phyloP scores from a whole-genome alignment of 495 filamentous ascomycete genomes.

The Pseudoneurospora amorphoporcata region DNA sequence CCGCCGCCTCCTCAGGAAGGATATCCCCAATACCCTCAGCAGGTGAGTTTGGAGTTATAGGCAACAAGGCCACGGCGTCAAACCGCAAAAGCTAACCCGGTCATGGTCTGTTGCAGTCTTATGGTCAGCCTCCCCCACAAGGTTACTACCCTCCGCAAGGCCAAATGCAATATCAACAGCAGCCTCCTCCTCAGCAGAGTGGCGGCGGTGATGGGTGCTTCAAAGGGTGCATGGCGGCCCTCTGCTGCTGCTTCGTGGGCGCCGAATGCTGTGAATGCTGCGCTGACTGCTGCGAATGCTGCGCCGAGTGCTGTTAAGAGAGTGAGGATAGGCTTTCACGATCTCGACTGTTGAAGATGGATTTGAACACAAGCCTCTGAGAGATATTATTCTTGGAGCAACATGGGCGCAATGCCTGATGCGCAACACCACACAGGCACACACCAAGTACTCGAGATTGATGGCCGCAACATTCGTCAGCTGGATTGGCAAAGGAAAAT shows the following conservation, averaged over 20 bases:
- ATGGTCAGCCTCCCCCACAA: slow-evolving; percentile 10
- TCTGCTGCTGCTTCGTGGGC: slow-evolving; percentile 72
- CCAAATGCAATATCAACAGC: slow-evolving; percentile 47
- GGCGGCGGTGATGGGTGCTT: slow-evolving; percentile 51
- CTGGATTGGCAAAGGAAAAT: not conserved
- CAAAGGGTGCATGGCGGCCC: slow-evolving; percentile 51
- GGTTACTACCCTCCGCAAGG: slow-evolving; percentile 22
- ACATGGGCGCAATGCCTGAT: not conserved
- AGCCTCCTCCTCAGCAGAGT: slow-evolving; percentile 42
- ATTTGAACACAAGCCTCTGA: not conserved
- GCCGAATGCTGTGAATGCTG: slow-evolving; percentile 74
- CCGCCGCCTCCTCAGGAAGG: slow-evolving; percentile 5
- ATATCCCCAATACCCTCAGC: slow-evolving; percentile 23
- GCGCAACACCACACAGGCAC: not conserved
- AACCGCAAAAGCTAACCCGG: not conserved
- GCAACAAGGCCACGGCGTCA: not conserved
- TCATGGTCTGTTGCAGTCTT: slow-evolving; percentile 6
- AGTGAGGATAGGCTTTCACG: not conserved
- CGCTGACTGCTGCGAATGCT: slow-evolving; percentile 59
- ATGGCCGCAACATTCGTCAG: not conserved
- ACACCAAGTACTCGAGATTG: not conserved
- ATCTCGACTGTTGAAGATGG: not conserved
- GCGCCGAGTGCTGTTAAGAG: slow-evolving; percentile 40
- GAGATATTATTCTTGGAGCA: not conserved
- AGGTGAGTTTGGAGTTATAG: slow-evolving; percentile 8